A percentile compares a stretch with the other conserved stretches of the same genome.
These are phyloP conservation scores for Kappamyces sp. DNA, from an alignment of 192 early-diverging fungal species.

Conservation along the genomic window DNA sequence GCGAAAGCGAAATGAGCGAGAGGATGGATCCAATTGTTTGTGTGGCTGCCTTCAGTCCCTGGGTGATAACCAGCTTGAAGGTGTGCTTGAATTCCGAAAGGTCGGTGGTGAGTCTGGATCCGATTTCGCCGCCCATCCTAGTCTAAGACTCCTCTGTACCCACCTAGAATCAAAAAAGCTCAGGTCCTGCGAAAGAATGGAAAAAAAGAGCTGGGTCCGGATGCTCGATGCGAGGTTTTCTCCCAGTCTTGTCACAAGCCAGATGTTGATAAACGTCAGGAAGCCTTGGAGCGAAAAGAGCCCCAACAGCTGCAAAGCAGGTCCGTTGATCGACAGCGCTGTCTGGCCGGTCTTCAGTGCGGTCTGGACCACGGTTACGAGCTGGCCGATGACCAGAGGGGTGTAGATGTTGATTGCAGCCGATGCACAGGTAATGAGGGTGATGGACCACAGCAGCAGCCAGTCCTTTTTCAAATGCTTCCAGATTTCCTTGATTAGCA, in stretches of 20 bases:
- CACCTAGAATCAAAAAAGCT: slow-evolving; percentile 27
- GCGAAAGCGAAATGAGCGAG: slow-evolving; percentile 28
- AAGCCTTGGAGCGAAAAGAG: slow-evolving; percentile 20
- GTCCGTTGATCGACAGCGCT: not conserved
- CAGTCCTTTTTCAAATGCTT: slow-evolving; percentile 18
- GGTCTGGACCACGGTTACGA: slow-evolving; percentile 28
- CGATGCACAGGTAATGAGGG: slow-evolving; percentile 21
- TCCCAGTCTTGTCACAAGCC: slow-evolving; percentile 28
- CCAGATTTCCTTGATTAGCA: not conserved
- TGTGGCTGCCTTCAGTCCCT: slow-evolving; percentile 33
- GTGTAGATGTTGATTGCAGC: slow-evolving; percentile 33
- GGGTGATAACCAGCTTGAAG: slow-evolving; percentile 32
- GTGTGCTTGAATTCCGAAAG: slow-evolving; percentile 37
- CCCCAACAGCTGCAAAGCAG: slow-evolving; percentile 18
- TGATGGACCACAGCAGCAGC: slow-evolving; percentile 19
- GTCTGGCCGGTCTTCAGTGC: slow-evolving; percentile 4
- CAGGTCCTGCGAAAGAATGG: slow-evolving; percentile 32
- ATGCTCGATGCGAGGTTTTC: slow-evolving; percentile 26
- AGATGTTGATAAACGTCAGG: slow-evolving; percentile 33
- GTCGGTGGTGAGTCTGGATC: slow-evolving; percentile 27
- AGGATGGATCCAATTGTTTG: slow-evolving; percentile 31
- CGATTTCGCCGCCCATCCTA: slow-evolving; percentile 27
- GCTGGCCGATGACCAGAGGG: slow-evolving; percentile 31
- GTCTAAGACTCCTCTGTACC: too few species aligned
- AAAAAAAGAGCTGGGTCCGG: slow-evolving; percentile 18